Evolutionary conservation across 805 yeast genomes (phyloP).

Genomic region (Starmerella potacharoeniae): DNA sequence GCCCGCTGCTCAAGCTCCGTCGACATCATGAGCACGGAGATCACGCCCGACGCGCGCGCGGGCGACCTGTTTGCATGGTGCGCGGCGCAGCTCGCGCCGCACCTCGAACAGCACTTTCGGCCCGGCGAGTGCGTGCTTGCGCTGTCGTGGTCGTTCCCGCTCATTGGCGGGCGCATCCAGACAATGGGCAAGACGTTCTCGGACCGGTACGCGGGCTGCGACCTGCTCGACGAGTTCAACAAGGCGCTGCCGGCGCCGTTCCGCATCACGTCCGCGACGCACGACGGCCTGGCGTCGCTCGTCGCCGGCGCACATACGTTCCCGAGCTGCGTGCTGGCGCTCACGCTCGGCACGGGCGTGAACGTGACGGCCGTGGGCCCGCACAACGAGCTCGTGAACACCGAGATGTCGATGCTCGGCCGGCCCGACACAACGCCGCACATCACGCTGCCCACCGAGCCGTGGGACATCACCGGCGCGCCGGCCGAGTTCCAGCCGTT

Average conservation of each 20-base stretch:
- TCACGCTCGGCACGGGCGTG: constrained; percentile 24
- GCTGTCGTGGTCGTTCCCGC: constrained; percentile 25
- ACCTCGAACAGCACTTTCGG: not conserved
- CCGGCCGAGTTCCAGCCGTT: constrained; percentile 18
- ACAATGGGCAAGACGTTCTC: constrained; percentile 23
- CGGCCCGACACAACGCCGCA: constrained; percentile 8
- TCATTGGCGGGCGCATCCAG: constrained; percentile 15
- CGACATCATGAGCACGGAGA: not conserved
- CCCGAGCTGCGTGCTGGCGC: constrained; percentile 16
- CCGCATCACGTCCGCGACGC: constrained; percentile 11
- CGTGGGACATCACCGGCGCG: constrained; percentile 10
- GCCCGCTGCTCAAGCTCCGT: not conserved
- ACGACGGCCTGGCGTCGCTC: constrained; percentile 23
- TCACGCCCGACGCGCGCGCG: constrained; percentile 9
- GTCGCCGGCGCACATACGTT: constrained; percentile 15
- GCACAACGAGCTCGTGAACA: constrained; percentile 10
- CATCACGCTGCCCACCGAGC: constrained; percentile 2
- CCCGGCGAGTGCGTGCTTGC: not conserved
- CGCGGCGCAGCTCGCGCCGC: constrained; percentile 10
- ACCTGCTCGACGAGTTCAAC: constrained; percentile 13
- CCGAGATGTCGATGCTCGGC: constrained; percentile 22
- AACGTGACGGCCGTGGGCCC: constrained; percentile 12
- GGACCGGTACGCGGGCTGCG: constrained; percentile 3
- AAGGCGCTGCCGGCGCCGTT: not conserved
- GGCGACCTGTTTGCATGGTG: constrained; percentile 16